phyloP scores from a whole-genome alignment of 176 grass and related monocot species.

The Paspalum vaginatum region DNA sequence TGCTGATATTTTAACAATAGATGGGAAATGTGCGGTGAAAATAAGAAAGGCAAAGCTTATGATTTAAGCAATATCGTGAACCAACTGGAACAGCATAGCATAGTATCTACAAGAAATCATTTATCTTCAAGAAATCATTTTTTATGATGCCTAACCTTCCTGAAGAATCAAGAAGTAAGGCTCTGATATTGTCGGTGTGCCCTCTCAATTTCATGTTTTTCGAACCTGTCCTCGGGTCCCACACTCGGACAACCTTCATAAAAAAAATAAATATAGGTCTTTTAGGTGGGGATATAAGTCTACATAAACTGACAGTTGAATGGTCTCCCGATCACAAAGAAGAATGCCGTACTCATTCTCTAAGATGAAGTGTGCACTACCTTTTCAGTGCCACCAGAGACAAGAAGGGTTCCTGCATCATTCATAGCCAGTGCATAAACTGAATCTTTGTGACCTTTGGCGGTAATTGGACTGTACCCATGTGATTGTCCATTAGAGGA shows the following conservation, averaged over 20 bases:
- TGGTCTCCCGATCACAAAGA: neutral
- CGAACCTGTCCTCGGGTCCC: slow-evolving; percentile 83
- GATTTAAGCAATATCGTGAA: slow-evolving; percentile 11
- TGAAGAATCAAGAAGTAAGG: slow-evolving; percentile 90
- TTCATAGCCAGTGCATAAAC: slow-evolving; percentile 99
- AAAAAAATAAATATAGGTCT: slow-evolving; percentile 32
- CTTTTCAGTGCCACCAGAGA: slow-evolving; percentile 98
- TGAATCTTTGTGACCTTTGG: slow-evolving; percentile 96
- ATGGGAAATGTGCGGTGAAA: neutral
- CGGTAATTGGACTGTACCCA: slow-evolving; percentile 79
- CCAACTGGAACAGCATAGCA: neutral
- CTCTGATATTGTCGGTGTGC: slow-evolving; percentile 91
- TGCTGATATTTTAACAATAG: neutral
- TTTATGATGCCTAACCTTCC: slow-evolving; percentile 60
- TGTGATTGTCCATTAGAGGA: slow-evolving; percentile 63
- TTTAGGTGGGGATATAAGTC: neutral
- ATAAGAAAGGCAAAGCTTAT: neutral
- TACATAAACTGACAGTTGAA: neutral
- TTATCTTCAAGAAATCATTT: slow-evolving; percentile 36
- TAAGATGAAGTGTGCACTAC: slow-evolving; percentile 43
- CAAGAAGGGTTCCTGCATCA: slow-evolving; percentile 79
- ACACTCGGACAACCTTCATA: slow-evolving; percentile 86
- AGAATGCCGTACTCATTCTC: neutral
- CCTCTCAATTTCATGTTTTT: slow-evolving; percentile 97
- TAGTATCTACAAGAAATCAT: slow-evolving; percentile 35